phyloP scores from a whole-genome alignment of 2,329 filamentous ascomycete genomes.

The Magnaporthiopsis incrustans region DNA sequence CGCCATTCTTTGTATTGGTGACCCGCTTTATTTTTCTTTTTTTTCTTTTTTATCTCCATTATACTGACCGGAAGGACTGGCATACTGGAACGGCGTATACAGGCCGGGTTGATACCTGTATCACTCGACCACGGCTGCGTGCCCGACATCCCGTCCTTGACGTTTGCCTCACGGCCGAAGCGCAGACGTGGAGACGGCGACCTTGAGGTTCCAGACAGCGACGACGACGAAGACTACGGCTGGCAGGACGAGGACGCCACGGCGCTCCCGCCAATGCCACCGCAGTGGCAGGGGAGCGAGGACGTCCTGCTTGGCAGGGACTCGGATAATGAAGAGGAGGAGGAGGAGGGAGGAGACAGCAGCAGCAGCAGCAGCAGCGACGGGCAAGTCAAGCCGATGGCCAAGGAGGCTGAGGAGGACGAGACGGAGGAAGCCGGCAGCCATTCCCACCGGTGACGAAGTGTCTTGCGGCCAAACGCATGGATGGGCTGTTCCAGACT shows the following conservation, averaged over 20 bases:
- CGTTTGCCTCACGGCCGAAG: slow-evolving; percentile 38
- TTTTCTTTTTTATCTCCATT: too few species aligned
- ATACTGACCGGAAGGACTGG: not conserved
- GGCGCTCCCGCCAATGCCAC: slow-evolving; percentile 50
- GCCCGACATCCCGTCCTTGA: not conserved
- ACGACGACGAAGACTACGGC: slow-evolving; percentile 61
- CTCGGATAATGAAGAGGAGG: slow-evolving; percentile 12
- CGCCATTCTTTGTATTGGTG: not conserved
- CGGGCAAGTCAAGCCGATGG: not conserved
- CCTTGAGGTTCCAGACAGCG: slow-evolving; percentile 52
- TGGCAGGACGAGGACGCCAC: slow-evolving; percentile 62
- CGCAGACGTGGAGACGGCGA: slow-evolving; percentile 52
- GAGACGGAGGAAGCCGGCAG: not conserved
- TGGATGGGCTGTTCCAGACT: not conserved
- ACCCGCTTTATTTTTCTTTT: not conserved
- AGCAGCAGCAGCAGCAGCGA: not conserved
- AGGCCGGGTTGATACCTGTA: slow-evolving; percentile 36
- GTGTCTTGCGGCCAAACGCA: not conserved
- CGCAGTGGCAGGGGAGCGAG: slow-evolving; percentile 61
- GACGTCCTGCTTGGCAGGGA: slow-evolving; percentile 41
- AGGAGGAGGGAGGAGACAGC: slow-evolving; percentile 1
- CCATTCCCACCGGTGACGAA: not conserved
- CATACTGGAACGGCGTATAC: slow-evolving; percentile 5
- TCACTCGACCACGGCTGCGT: slow-evolving; percentile 8
- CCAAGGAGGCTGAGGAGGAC: not conserved